A percentile compares a stretch with the other conserved stretches of the same genome.
These are phyloP conservation scores for Uncinocarpus reesii DNA, from an alignment of 2,329 filamentous ascomycete species.

Conservation along the genomic window DNA sequence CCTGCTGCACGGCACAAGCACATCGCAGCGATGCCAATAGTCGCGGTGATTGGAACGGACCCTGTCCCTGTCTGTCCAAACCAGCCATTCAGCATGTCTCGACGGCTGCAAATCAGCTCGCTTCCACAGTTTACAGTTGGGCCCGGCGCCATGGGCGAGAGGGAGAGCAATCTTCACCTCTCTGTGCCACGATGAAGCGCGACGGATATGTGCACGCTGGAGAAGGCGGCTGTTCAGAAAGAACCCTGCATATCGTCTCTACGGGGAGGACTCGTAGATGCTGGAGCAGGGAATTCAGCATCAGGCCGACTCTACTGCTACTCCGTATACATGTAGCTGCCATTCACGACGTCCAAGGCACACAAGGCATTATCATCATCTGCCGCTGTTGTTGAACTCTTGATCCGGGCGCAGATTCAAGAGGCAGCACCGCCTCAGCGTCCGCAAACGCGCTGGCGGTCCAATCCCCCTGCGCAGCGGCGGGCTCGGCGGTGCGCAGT, in stretches of 20 bases:
- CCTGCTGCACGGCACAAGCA: background rate
- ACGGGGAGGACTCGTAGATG: too few relatives aligned
- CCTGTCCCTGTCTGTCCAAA: conserved; percentile 1
- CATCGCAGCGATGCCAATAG: background rate
- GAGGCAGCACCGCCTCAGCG: conserved; percentile 4
- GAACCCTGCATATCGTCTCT: background rate
- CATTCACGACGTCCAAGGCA: background rate
- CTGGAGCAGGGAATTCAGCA: background rate
- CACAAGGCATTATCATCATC: background rate
- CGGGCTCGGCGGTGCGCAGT: background rate
- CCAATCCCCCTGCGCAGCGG: background rate
- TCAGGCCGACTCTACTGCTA: background rate
- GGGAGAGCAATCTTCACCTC: background rate
- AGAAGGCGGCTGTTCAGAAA: background rate
- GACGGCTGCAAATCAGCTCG: background rate
- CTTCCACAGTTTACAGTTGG: conserved; percentile 11
- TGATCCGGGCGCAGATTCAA: background rate
- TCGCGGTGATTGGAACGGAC: background rate
- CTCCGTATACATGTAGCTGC: background rate
- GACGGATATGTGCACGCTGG: too few relatives aligned
- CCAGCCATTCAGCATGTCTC: background rate
- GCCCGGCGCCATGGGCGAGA: background rate
- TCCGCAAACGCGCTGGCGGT: background rate
- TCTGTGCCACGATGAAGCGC: background rate
- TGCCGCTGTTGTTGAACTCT: background rate